Conservation (phyloP, 495 filamentous ascomycete genomes). For the Hyaloscypha bicolor region DNA sequence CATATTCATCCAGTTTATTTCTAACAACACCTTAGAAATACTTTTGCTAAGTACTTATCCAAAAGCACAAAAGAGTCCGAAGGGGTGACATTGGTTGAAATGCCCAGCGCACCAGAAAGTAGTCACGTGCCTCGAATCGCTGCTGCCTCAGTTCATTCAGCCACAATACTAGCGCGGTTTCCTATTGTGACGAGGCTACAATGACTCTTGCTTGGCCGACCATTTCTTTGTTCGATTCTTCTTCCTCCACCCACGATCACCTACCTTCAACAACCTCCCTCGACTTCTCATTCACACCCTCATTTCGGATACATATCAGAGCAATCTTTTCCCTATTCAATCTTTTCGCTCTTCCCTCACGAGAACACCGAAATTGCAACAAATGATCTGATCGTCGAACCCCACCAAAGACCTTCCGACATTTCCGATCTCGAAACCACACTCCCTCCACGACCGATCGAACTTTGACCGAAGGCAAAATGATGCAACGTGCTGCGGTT, state of each 20-base stretch:
- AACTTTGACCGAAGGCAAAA: constrained; percentile 3
- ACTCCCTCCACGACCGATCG: neutral
- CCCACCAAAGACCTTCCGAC: neutral
- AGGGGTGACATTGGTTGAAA: no score
- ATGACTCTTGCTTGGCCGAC: neutral
- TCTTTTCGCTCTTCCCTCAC: neutral
- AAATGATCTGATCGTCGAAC: constrained; percentile 17
- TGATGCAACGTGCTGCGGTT: constrained; percentile 18
- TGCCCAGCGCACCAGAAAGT: no score
- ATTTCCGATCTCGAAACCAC: neutral
- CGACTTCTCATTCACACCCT: neutral
- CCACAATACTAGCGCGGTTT: neutral
- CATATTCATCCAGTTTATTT: no score
- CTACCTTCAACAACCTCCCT: neutral
- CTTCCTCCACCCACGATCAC: neutral
- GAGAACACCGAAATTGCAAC: neutral
- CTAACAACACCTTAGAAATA: no score
- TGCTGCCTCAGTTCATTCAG: neutral
- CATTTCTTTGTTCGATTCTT: neutral
- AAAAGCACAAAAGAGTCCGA: no score
- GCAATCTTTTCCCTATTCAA: neutral
- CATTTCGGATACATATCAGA: constrained; percentile 1
- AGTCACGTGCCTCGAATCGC: neutral
- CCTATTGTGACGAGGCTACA: constrained; percentile 1
- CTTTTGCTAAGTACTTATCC: no score